These are phyloP conservation scores for Colletotrichum sansevieriae DNA, from an alignment of 2,329 filamentous ascomycete genomes.

Conservation along the genomic window DNA sequence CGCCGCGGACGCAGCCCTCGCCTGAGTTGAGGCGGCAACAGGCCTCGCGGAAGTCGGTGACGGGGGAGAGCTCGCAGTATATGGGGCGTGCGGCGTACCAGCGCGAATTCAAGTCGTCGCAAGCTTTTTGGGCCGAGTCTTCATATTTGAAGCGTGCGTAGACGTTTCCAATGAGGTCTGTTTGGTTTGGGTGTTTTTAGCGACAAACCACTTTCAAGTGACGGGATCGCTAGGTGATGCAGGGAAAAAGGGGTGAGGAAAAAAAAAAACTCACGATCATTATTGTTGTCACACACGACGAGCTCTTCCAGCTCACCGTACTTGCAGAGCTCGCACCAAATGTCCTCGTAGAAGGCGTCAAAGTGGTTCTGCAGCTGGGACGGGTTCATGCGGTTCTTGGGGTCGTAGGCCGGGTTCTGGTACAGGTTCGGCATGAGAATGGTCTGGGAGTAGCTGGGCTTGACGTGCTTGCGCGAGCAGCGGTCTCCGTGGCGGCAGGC, in stretches of 20 bases:
- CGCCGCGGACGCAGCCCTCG: conserved; percentile 94
- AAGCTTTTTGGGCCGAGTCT: conserved; percentile 92
- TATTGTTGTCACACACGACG: conserved; percentile 99
- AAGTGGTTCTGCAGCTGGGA: conserved; percentile 99
- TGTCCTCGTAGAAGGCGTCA: conserved; percentile 99
- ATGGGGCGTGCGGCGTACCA: conserved; percentile 98
- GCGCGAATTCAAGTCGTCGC: conserved; percentile 91
- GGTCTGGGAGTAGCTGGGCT: conserved; percentile 97
- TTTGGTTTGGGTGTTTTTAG: background rate
- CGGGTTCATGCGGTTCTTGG: conserved; percentile 96
- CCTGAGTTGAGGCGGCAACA: conserved; percentile 95
- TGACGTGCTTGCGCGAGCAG: conserved; percentile 98
- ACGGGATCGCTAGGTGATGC: conserved; percentile 37
- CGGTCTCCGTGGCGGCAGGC: conserved; percentile 98
- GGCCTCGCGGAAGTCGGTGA: conserved; percentile 98
- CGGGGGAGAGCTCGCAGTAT: conserved; percentile 96
- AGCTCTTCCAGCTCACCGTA: conserved; percentile 98
- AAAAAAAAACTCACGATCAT: conserved; percentile 76
- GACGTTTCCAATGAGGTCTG: conserved; percentile 97
- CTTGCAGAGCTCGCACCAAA: conserved; percentile 99
- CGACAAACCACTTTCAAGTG: background rate
- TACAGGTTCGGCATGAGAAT: conserved; percentile 99
- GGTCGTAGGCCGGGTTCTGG: conserved; percentile 98
- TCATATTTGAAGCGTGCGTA: conserved; percentile 99
- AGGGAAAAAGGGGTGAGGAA: background rate